phyloP scores from a whole-genome alignment of 805 yeast genomes.

The Ogataea glucozyma region DNA sequence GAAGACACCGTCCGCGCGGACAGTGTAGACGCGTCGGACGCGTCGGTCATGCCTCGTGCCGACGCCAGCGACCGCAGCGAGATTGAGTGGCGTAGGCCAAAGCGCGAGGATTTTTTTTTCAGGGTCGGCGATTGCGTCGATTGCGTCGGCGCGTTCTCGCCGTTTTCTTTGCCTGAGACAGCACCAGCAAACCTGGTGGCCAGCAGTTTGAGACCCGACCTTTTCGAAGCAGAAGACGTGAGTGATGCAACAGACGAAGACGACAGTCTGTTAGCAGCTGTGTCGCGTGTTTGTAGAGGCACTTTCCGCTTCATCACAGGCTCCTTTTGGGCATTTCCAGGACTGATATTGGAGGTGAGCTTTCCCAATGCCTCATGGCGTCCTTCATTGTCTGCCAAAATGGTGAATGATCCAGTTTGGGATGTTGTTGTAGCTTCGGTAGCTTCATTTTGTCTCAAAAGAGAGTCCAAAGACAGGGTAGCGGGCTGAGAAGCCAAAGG shows the following conservation, averaged over 20 bases:
- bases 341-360: not conserved
- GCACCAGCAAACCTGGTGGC: slow-evolving; percentile 26
- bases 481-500: slow-evolving; percentile 17
- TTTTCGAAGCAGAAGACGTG: slow-evolving; percentile 23
- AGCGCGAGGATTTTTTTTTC: slow-evolving; percentile 26
- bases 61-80: slow-evolving; percentile 32
- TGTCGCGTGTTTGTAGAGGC: slow-evolving; percentile 3
- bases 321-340: not conserved
- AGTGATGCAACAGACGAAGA: slow-evolving; percentile 20
- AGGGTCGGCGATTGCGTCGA: slow-evolving; percentile 7
- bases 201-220: slow-evolving; percentile 27
- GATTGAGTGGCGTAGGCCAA: slow-evolving; percentile 32
- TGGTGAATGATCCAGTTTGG: slow-evolving; percentile 1
- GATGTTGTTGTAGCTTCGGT: slow-evolving; percentile 1
- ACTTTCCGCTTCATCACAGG: slow-evolving; percentile 6
- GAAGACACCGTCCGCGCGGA: too few relatives aligned
- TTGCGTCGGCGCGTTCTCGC: not conserved
- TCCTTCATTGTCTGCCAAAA: slow-evolving; percentile 2
- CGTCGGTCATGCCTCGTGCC: slow-evolving; percentile 16
- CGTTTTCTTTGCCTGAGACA: slow-evolving; percentile 13
- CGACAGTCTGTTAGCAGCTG: slow-evolving; percentile 19
- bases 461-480: slow-evolving; percentile 18
- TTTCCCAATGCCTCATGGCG: not conserved
- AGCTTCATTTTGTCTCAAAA: slow-evolving; percentile 12
- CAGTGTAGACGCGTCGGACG: slow-evolving; percentile 15